Percentiles rank a stretch among this genome's conserved stretches.
Evolutionary conservation across 345 rosid genomes (phyloP).

Genomic region (Hirschfeldia incana): DNA sequence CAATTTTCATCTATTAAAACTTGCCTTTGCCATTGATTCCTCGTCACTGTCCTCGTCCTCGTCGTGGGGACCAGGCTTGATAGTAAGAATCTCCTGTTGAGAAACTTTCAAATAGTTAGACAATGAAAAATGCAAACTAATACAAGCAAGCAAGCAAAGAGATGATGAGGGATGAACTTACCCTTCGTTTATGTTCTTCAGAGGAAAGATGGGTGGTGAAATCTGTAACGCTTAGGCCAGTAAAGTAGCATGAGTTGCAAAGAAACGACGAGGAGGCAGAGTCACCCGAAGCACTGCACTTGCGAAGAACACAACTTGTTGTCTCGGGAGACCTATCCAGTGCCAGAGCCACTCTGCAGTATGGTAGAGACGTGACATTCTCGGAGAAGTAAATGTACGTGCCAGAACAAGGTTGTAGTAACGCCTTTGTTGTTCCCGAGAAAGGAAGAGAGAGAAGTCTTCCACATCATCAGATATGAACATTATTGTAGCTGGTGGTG

Average conservation of each 20-base stretch:
- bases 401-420: not conserved
- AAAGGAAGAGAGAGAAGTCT: not conserved
- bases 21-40: not conserved
- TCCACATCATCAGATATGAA: not conserved
- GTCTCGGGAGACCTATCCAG: not conserved
- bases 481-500: not conserved
- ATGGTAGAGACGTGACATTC: not conserved
- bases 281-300: not conserved
- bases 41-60: not conserved
- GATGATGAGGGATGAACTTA: not conserved
- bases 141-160: not conserved
- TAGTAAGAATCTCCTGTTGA: not conserved
- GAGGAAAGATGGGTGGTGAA: not conserved
- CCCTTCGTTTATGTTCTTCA: not conserved
- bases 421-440: not conserved
- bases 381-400: not conserved
- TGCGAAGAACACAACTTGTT: not conserved
- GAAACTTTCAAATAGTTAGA: not conserved
- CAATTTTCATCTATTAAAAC: not conserved
- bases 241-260: not conserved
- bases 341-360: conserved; percentile 1
- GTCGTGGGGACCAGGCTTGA: not conserved
- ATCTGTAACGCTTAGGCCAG: not conserved
- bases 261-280: not conserved
- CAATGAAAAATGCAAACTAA: not conserved